phyloP scores from a whole-genome alignment of 2,329 filamentous ascomycete species.

The Penicillium expansum region DNA sequence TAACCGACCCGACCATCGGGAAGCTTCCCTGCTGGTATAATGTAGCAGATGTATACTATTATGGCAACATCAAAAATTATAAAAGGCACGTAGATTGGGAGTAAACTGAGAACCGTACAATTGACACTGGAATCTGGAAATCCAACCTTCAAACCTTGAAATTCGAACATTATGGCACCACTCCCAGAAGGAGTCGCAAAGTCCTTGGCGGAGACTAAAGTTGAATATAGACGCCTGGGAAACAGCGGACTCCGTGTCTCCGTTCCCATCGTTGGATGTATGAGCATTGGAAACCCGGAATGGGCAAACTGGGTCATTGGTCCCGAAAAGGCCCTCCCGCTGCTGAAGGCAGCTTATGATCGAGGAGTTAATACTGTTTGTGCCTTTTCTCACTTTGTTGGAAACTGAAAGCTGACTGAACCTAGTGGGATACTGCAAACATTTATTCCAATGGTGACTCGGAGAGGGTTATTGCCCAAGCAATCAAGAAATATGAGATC shows the following conservation, averaged over 20 bases:
- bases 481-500: conserved; percentile 58
- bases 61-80: not conserved
- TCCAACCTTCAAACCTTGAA: not conserved
- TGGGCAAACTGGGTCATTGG: conserved; percentile 19
- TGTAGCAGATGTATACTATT: not conserved
- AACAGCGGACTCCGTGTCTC: conserved; percentile 13
- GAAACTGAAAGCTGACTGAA: not conserved
- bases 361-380: conserved; percentile 23
- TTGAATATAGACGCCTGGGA: conserved; percentile 5
- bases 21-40: not conserved
- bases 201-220: not conserved
- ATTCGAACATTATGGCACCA: not conserved
- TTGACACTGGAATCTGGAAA: not conserved
- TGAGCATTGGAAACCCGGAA: conserved; percentile 10
- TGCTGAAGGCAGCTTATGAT: conserved; percentile 27
- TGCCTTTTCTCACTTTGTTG: not conserved
- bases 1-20: conserved; percentile 2
- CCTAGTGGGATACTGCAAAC: conserved; percentile 34
- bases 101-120: not conserved
- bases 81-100: not conserved
- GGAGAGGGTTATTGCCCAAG: conserved; percentile 54
- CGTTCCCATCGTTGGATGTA: conserved; percentile 12
- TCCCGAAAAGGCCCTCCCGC: conserved; percentile 26
- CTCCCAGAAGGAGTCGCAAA: not conserved
- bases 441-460: conserved; percentile 56